phyloP scores from a whole-genome alignment of 2,329 filamentous ascomycete genomes.

The Epicoccum sorghinum region DNA sequence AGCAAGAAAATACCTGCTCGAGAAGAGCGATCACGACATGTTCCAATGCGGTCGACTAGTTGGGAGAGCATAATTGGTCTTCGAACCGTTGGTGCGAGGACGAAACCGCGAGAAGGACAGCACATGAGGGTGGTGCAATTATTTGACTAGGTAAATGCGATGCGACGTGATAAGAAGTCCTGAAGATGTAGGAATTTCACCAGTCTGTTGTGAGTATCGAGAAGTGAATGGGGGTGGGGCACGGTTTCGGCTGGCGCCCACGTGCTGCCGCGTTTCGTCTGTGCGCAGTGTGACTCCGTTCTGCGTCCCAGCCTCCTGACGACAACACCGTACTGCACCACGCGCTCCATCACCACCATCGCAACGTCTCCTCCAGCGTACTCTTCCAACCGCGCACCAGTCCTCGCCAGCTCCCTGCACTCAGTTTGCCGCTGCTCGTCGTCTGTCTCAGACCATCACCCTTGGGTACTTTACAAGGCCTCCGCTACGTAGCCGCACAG shows the following conservation, averaged over 20 bases:
- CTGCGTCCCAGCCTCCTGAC: not conserved
- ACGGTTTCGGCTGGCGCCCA: not conserved
- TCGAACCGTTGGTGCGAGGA: too few species aligned
- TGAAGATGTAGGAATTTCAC: too few species aligned
- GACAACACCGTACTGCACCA: not conserved
- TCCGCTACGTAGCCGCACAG: not conserved
- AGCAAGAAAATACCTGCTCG: too few species aligned
- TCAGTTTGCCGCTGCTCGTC: not conserved
- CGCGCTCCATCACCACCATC: not conserved
- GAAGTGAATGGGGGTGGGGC: not conserved
- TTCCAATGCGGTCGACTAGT: too few species aligned
- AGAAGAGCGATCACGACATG: too few species aligned
- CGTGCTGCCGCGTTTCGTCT: not conserved
- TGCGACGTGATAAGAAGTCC: too few species aligned
- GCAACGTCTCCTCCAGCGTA: not conserved
- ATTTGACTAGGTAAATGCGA: too few species aligned
- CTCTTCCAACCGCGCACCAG: not conserved
- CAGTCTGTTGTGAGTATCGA: not conserved
- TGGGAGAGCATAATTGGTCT: too few species aligned
- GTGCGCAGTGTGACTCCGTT: not conserved
- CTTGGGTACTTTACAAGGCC: constrained; percentile 12
- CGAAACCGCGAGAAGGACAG: too few species aligned
- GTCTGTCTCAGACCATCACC: constrained; percentile 4
- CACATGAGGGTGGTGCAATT: too few species aligned
- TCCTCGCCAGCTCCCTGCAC: too few species aligned